These are phyloP conservation scores for Arthrobotrys conoides DNA, from an alignment of 2,329 filamentous ascomycete genomes.

Conservation along the genomic window DNA sequence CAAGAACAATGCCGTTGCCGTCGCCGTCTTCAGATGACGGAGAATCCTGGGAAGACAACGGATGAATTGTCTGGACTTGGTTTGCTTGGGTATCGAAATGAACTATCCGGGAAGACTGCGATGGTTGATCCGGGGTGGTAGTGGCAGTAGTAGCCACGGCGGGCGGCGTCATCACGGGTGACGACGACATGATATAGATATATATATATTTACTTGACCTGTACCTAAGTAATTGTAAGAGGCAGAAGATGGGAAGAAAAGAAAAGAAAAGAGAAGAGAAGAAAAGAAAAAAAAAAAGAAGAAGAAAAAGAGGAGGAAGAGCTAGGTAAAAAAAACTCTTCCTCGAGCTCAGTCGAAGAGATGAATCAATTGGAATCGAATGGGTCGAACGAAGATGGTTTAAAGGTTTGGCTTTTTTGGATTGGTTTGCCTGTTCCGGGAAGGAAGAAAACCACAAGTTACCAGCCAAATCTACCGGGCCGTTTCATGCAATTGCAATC, in stretches of 20 bases:
- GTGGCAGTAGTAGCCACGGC: conserved; percentile 23
- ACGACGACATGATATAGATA: conserved; percentile 42
- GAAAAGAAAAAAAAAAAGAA: not conserved
- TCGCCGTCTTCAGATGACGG: conserved; percentile 23
- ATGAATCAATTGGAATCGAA: too few relatives aligned
- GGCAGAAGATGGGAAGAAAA: not conserved
- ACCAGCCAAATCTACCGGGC: conserved; percentile 8
- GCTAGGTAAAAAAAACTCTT: conserved; percentile 23
- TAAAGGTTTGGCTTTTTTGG: too few relatives aligned
- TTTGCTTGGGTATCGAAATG: conserved; percentile 58
- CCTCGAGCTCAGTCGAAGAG: conserved; percentile 4
- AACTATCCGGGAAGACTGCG: conserved; percentile 31
- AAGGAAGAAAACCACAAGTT: conserved; percentile 26
- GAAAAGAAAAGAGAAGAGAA: not conserved
- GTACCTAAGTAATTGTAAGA: not conserved
- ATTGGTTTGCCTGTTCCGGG: conserved; percentile 34
- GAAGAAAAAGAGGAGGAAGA: not conserved
- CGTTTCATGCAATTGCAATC: conserved; percentile 1
- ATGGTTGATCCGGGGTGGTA: conserved; percentile 28
- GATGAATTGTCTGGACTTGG: conserved; percentile 43
- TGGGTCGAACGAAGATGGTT: not conserved
- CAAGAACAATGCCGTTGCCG: conserved; percentile 18
- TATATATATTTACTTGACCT: conserved; percentile 3
- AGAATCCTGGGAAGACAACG: conserved; percentile 29
- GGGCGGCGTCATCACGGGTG: conserved; percentile 43